phyloP scores from a whole-genome alignment of 2,329 filamentous ascomycete genomes.

The Trichoderma oligosporum region DNA sequence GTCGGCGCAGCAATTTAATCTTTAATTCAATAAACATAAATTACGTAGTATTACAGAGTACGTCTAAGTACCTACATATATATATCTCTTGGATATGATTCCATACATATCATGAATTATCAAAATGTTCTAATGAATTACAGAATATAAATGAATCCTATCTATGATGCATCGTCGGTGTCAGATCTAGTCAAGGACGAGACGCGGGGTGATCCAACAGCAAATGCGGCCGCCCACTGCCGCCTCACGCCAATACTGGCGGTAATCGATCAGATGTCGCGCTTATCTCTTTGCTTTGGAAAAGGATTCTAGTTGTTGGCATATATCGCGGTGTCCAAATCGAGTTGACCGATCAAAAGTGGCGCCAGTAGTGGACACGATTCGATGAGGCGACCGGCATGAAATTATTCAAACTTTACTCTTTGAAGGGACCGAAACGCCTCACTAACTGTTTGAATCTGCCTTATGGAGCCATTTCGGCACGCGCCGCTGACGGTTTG shows the following conservation, averaged over 20 bases:
- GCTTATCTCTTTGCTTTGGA: slow-evolving; percentile 1
- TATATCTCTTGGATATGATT: no score
- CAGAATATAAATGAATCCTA: neutral
- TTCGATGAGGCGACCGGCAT: neutral
- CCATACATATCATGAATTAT: no score
- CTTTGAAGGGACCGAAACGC: neutral
- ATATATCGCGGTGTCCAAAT: slow-evolving; percentile 14
- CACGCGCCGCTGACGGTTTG: slow-evolving; percentile 16
- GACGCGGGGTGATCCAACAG: neutral
- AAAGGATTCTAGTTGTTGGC: neutral
- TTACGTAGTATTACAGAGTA: neutral
- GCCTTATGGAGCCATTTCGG: slow-evolving; percentile 14
- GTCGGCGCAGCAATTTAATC: neutral
- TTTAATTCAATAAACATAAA: neutral
- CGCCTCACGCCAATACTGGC: neutral
- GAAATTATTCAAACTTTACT: neutral
- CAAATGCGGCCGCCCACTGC: neutral
- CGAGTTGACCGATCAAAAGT: slow-evolving; percentile 13
- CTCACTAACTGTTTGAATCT: slow-evolving; percentile 1
- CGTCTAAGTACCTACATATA: no score
- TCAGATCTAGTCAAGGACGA: neutral
- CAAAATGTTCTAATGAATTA: no score
- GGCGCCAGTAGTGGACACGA: slow-evolving; percentile 3
- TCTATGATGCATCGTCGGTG: neutral
- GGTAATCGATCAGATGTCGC: slow-evolving; percentile 14